Evolutionary conservation across 2,329 filamentous ascomycete species (phyloP).

Genomic region (Akanthomyces lecanii): DNA sequence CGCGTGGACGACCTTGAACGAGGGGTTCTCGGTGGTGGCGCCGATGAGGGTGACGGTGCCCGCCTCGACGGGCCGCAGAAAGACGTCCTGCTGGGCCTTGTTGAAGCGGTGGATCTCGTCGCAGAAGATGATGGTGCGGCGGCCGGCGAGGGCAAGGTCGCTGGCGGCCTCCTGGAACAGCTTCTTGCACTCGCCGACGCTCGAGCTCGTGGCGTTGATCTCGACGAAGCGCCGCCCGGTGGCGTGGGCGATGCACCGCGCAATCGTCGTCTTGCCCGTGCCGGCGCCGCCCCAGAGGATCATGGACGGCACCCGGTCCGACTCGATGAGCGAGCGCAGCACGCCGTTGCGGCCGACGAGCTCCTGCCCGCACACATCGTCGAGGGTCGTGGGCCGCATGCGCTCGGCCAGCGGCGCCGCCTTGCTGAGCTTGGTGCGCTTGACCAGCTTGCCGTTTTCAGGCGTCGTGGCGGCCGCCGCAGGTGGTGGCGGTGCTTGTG

Average conservation of each 20-base stretch:
- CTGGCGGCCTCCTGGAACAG: constrained; percentile 79
- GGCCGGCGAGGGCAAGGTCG: constrained; percentile 74
- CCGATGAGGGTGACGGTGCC: constrained; percentile 89
- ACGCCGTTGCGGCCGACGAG: constrained; percentile 83
- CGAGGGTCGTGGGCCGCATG: constrained; percentile 79
- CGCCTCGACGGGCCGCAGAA: constrained; percentile 85
- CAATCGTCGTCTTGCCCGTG: constrained; percentile 88
- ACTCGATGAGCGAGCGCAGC: constrained; percentile 78
- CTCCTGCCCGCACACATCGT: constrained; percentile 87
- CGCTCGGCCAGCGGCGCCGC: constrained; percentile 86
- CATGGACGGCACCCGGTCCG: constrained; percentile 86
- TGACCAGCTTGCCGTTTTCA: constrained; percentile 43
- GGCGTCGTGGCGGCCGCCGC: not conserved
- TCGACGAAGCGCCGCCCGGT: constrained; percentile 87
- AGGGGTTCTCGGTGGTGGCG: constrained; percentile 95
- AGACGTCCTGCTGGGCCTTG: constrained; percentile 92
- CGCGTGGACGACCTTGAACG: constrained; percentile 86
- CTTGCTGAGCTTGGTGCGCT: constrained; percentile 65
- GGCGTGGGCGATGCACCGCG: constrained; percentile 78
- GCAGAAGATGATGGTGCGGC: constrained; percentile 94
- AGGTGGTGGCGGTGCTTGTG: constrained; percentile 12
- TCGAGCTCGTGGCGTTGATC: constrained; percentile 88
- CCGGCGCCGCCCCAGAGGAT: constrained; percentile 84
- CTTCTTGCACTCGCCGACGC: constrained; percentile 88
- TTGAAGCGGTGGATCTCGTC: constrained; percentile 94